Base-by-base conservation (phyloP, 108 stramenopile genomes). In the Schizochytrium sp. region DNA sequence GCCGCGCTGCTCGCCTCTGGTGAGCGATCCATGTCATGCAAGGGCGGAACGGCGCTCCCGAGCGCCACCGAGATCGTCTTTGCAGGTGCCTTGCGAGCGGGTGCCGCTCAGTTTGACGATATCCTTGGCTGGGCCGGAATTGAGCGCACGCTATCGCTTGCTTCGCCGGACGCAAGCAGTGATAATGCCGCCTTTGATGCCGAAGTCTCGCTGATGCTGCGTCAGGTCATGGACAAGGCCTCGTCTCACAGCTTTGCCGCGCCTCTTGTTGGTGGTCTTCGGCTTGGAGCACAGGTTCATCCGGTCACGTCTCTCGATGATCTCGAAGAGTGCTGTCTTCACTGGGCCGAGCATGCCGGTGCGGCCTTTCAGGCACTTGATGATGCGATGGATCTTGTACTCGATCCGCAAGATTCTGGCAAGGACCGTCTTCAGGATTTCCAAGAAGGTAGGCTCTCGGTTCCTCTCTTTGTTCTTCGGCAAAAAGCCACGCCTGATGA, bases 101-200 rank as follows among this genome's bases (percentile, higher is more conserved):
- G 76, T 18, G 76, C 76, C 45, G 76, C 76, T 14, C 76, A 83
- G 23, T 83, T 83, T 23, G 76, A 83, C 76, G 76, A 83, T 23
- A 83, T 83, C 4, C 76, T 83, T 0, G 76, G 76, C 76, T 83
- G 76, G 76, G 3, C 76, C 76, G 76, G 76, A 12, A 6, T 83
- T 4, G 76, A 83, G 51, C 76, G 76, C 76, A 25, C 45, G 48
- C 76, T 83, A 2, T 19, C 44, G 14, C 63, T 57, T 16, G 2
- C 8, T 16, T 8, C 55, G 14, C 55, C 3, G 2, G 8, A 14
- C 55, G 16, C 14, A 16, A 1, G 1, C 55, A 57, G 1, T 8
- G 16, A 57, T 10, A 69, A 18, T 47, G n/a, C 76, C 12, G 51
- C 0, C 76, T 2, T 16, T 4, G 48, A 47, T 16, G 51, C 48